Percentiles rank a stretch among this genome's conserved stretches.
phyloP scores from a whole-genome alignment of 176 grass and related monocot species.

The Triticum turgidum region DNA sequence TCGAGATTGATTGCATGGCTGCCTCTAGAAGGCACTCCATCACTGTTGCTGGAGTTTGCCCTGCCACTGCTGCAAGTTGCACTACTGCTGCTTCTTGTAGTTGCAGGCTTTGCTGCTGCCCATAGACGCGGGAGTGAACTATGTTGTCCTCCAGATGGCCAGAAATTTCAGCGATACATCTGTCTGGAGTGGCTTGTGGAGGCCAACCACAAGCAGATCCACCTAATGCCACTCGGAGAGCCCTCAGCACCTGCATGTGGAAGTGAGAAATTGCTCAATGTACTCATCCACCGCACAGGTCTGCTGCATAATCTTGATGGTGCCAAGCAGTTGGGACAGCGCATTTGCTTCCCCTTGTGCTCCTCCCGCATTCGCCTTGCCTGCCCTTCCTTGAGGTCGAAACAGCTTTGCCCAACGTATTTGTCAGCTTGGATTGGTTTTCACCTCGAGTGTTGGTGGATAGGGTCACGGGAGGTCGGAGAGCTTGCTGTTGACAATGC shows the following conservation, averaged over 20 bases:
- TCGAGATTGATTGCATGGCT: background rate
- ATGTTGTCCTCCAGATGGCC: background rate
- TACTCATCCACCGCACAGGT: background rate
- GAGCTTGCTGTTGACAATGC: background rate
- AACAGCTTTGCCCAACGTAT: background rate
- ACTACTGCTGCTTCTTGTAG: background rate
- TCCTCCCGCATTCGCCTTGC: background rate
- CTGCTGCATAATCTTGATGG: background rate
- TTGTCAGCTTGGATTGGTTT: constrained; percentile 4
- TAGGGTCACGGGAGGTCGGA: background rate
- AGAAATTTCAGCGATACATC: background rate
- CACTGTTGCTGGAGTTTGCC: background rate
- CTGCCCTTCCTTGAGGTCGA: background rate
- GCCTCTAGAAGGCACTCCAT: background rate
- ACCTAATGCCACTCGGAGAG: background rate
- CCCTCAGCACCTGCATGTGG: background rate
- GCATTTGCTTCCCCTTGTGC: background rate
- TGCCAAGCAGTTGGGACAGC: background rate
- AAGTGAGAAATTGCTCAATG: background rate
- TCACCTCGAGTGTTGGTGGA: background rate
- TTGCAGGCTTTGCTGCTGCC: background rate
- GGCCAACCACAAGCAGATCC: background rate
- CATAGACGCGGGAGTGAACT: background rate
- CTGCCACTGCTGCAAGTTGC: background rate
- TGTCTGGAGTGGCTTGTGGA: background rate